Percentiles rank a stretch among this genome's conserved stretches.
These are phyloP conservation scores for Phycomyces nitens DNA, from an alignment of 192 early-diverging fungal species.

Conservation along the genomic window DNA sequence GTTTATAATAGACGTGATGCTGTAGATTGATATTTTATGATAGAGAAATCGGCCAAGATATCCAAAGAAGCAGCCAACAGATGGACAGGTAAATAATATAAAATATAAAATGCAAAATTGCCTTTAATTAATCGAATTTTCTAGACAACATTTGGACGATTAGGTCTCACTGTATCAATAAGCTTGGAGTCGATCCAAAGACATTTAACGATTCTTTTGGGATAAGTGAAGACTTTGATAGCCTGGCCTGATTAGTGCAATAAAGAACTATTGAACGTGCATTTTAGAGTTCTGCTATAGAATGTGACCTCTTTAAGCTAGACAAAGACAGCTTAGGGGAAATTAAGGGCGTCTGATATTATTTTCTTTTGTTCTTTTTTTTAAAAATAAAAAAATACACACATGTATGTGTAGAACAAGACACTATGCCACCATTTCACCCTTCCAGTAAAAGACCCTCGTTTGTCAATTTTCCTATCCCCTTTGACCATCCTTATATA, in stretches of 20 bases:
- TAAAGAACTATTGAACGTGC: not conserved
- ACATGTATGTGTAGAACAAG: too few species aligned
- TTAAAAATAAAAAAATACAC: not conserved
- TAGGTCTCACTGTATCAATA: constrained; percentile 70
- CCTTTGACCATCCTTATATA: constrained; percentile 33
- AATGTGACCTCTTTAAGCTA: too few species aligned
- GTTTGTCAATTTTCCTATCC: constrained; percentile 35
- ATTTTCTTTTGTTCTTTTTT: too few species aligned
- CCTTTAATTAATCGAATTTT: too few species aligned
- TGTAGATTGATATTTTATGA: not conserved
- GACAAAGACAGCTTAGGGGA: too few species aligned
- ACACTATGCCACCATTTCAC: not conserved
- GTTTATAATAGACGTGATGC: not conserved
- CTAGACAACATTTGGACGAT: constrained; percentile 84
- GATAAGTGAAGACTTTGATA: constrained; percentile 76
- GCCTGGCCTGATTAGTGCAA: constrained; percentile 32
- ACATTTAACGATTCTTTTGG: constrained; percentile 65
- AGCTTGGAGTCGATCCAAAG: constrained; percentile 58
- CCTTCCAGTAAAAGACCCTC: constrained; percentile 21
- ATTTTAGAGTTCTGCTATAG: too few species aligned
- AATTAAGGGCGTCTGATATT: too few species aligned
- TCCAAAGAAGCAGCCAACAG: constrained; percentile 78
- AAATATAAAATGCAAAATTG: too few species aligned
- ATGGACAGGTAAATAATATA: constrained; percentile 90
- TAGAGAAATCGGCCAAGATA: constrained; percentile 53